These are phyloP conservation scores for Arachnopeziza araneosa DNA, from an alignment of 2,329 filamentous ascomycete species.

Conservation along the genomic window DNA sequence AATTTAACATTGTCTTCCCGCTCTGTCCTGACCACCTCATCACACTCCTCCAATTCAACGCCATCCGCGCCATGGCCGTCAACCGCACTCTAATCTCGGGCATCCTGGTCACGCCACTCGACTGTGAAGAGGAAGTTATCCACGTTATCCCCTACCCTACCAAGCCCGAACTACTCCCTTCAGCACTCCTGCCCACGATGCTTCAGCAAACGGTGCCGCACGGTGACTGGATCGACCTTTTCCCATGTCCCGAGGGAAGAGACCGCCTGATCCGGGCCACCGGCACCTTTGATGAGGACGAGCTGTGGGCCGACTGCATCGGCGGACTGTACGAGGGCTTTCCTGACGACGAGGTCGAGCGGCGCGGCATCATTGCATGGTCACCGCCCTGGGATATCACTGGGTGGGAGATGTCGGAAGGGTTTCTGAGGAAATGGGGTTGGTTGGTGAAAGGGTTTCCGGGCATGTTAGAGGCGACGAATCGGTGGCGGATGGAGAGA, in stretches of 20 bases:
- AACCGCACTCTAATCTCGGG: constrained; percentile 9
- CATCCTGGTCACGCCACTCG: constrained; percentile 8
- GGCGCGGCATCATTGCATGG: constrained; percentile 31
- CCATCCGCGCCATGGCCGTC: constrained; percentile 17
- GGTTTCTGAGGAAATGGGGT: constrained; percentile 33
- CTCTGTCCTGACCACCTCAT: constrained; percentile 11
- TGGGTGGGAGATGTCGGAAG: constrained; percentile 36
- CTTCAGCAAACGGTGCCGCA: constrained; percentile 29
- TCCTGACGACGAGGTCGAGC: constrained; percentile 9
- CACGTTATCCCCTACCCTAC: not conserved
- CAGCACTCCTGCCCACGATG: constrained; percentile 26
- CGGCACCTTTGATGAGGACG: constrained; percentile 18
- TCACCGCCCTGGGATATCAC: constrained; percentile 30
- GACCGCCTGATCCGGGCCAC: constrained; percentile 30
- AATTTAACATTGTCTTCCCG: constrained; percentile 30
- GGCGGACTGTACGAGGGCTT: constrained; percentile 10
- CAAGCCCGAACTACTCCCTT: constrained; percentile 2
- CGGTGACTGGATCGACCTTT: constrained; percentile 34
- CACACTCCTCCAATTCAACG: constrained; percentile 21
- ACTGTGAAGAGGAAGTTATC: not conserved
- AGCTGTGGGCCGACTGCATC: constrained; percentile 17
- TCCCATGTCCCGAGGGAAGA: constrained; percentile 32
- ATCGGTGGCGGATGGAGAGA: constrained; percentile 31
- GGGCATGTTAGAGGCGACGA: constrained; percentile 31
- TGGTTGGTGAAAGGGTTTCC: constrained; percentile 32